Evolutionary conservation across 371 early-diverging fungal genomes (phyloP).

Genomic region (Chytridium lagenaria): DNA sequence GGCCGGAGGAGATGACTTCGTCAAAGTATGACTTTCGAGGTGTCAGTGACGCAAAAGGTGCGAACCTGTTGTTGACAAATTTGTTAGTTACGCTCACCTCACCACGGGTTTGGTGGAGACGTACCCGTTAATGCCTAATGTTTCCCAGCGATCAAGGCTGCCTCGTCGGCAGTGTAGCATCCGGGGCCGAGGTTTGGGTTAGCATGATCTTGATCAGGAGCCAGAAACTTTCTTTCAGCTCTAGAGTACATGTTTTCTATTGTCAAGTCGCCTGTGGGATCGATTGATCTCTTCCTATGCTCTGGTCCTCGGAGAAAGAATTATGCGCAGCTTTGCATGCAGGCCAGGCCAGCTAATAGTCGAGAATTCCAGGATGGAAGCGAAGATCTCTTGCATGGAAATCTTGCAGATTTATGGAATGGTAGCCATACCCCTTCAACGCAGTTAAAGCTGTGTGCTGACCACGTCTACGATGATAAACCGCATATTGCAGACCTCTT

Average conservation of each 20-base stretch:
- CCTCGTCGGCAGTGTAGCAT: slow-evolving; percentile 50
- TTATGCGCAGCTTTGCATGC: too few species aligned
- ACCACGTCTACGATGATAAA: too few species aligned
- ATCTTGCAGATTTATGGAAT: too few species aligned
- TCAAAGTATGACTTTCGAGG: slow-evolving; percentile 54
- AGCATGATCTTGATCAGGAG: slow-evolving; percentile 50
- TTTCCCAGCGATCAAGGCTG: slow-evolving; percentile 48
- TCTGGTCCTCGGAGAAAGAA: too few species aligned
- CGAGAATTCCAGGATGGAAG: too few species aligned
- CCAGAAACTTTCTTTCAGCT: slow-evolving; percentile 49
- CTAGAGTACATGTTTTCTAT: slow-evolving; percentile 56
- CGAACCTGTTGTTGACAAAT: slow-evolving; percentile 41
- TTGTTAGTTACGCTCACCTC: not conserved
- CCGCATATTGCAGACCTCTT: too few species aligned
- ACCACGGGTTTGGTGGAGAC: not conserved
- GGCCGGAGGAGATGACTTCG: slow-evolving; percentile 41
- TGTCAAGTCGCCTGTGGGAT: too few species aligned
- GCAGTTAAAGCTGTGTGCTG: too few species aligned
- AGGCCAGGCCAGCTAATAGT: too few species aligned
- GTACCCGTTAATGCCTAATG: slow-evolving; percentile 47
- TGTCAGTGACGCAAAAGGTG: slow-evolving; percentile 56
- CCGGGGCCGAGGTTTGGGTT: slow-evolving; percentile 58
- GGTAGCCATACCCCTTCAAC: too few species aligned
- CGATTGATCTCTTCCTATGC: too few species aligned
- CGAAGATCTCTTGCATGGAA: too few species aligned